Base-by-base conservation (phyloP, 2,329 filamentous ascomycete genomes). In the Sarocladium kiliense region DNA sequence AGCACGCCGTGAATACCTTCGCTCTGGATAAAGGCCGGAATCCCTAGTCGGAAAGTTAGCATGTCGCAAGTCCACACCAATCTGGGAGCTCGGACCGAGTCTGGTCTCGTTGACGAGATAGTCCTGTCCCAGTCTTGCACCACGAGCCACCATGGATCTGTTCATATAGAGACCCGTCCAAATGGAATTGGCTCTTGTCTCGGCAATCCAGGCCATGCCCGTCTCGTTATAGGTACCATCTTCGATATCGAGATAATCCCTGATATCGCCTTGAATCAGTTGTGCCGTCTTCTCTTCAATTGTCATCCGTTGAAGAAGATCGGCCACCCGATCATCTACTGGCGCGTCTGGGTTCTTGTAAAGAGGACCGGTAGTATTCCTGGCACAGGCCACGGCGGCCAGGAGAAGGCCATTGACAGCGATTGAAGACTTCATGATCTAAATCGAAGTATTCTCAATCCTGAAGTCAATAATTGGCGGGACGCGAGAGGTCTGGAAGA, bases 1-100 rank as follows among this genome's bases (percentile, higher is more conserved):
- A 89, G 73, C 60, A 90, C 84, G 1, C 87, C 88, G 63, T 91
- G 87, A 44, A 91, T 86, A 36, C 83, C 86, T 69, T 91, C 88
- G 3, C 81, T 87, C 68, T 91, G 88, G 14, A 88, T 82, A 60
- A 89, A 78, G 1, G 87, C 83, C 6, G 88, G 88, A 54, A 91
- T 91, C 0, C 86, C 87, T 86, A 70, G n/a, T 14, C n/a, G n/a
- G n/a, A n/a, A n/a, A n/a, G n/a, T n/a, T n/a, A n/a, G 30, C 2
- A 49, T 4, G 18, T 21, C 19, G 21, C 25, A n/a, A 25, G 2
- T 26, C 5, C 14, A 27, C 19, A 41, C 23, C 10, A 45, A 19
- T 9, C 16, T 23, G 14, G 14, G 21, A 12, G 23, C 12, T 23
- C 63, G 44, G 53, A 68, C 68, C 68, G 3, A 70, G 64, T 42